Base-by-base conservation (phyloP, 192 early-diverging fungal species). In the Entophlyctis luteolus region DNA sequence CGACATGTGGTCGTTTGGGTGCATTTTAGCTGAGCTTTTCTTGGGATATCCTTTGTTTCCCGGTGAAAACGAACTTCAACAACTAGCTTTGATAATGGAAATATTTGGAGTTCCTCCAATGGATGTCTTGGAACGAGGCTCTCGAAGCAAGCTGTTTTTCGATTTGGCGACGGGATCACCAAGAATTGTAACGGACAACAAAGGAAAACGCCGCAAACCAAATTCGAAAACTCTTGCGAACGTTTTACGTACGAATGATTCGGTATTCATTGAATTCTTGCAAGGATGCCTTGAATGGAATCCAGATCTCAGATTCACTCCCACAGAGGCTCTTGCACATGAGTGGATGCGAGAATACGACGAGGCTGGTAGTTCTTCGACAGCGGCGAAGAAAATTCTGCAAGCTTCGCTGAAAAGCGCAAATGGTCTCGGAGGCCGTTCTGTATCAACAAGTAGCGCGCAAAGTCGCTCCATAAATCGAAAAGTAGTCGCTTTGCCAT, bases 1-100 rank as follows among this genome's bases (percentile, higher is more conserved):
- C 67, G 96, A 98, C 75, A 91, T 98, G 87, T 98, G 96, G 96
- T 90, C 88, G 60, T 77, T 98, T 45, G 96, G 96, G 14, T 96
- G 94, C 71, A 96, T 98, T 53, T 81, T 95, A 6, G 94, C 89
- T 14, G 96, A 98, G 68, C 78, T 98, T 27, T 81, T 68, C 59
- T 76, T 72, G 48, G 88, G 91, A 14, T 93, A 94, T 63, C 96
- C 96, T 29, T 73, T 98, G 32, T 98, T 98, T 67, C 95, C 96
- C 5, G 96, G 96, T 23, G 96, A 98, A 73, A 96, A 96, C 72
- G 96, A 98, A 73, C 89, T 91, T 60, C 94, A 98, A 63, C 96
- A 98, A 72, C 76, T 98, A 16, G 81, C 90, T 8, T 93, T 93
- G 74, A 95, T 98, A 45, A 93, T 98, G 87, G 94, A 98, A 76